Base-by-base conservation (phyloP, 2,329 filamentous ascomycete genomes). In the Neofusicoccum umdonicola region DNA sequence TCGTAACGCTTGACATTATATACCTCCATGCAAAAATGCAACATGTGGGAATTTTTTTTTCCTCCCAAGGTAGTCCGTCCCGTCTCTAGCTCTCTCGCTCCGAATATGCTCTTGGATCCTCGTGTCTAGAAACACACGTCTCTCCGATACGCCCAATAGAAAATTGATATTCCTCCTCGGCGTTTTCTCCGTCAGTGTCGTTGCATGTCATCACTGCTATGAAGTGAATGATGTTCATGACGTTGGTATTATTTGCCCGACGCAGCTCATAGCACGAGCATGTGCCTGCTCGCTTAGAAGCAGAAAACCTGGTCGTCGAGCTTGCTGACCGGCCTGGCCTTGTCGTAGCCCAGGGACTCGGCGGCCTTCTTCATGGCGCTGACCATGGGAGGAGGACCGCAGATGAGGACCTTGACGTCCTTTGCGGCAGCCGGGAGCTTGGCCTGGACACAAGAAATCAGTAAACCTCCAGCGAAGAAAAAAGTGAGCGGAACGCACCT, bases 231-330 rank as follows among this genome's bases (percentile, higher is more conserved):
- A 9, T 31, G 2, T 34, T 44, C 19, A n/a, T 37, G 54, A 4
- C 54, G 19, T 17, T 12, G 27, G 4, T 2, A 31, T 31, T 31
- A 31, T 31, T 31, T 2, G 27, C 27, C 27, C 27, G 27, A 31
- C 4, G 6, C 27, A 31, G 27, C 27, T 31, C 27, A 31, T 31
- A 31, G 4, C 27, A 31, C 15, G 41, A 50, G 45, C 37, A n/a
- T 17, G 9, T 35, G 13, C 19, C 22, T 7, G 27, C 12, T 42
- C 22, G 11, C 27, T 42, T 90, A 93, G 81, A 99, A 99, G 75
- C 92, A 93, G 83, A 99, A 99, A 71, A 99, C 92, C 80, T 98
- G 95, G 79, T 99, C 95, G 77, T 94, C 91, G 62, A 98, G 88
- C 87, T 98, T 98, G 88, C 93, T 97, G 73, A 98, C 93, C 50